Base-by-base conservation (phyloP, 176 grass and related monocot genomes). In the Panicum miliaceum region DNA sequence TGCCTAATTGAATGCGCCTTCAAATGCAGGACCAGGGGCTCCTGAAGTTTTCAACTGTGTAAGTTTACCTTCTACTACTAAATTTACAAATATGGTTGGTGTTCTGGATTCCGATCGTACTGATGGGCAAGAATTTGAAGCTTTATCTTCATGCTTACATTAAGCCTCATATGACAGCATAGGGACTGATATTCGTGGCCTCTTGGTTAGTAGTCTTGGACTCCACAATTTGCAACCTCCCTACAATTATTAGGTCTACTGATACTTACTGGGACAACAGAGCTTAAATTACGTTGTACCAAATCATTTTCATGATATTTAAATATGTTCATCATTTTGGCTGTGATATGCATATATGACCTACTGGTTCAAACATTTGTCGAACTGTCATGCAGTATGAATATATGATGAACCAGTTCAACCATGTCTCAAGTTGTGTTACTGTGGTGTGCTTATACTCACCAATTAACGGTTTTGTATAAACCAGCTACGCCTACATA, bases 1-100 rank as follows among this genome's bases (percentile, higher is more conserved):
- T 79, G 18, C 38, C 80, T 84, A 77, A 87, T 56, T 54, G 16
- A 69, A 2, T 87, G 53, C 59, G 65, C 27, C 34, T 25, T 81
- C 52, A 64, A 83, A 76, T 92, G 84, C 90, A 98, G 96, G 96
- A 52, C 96, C 96, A 84, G 96, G 91, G 74, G 96, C 96, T 77
- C 96, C 96, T 57, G 74, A 84, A 48, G 63, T 95, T 82, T 98
- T 98, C 91, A 95, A 98, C 67, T 98, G 96, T 35, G 96, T 95
- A 89, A 98, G 96, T 98, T 62, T 67, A 36, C 60, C 35, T 38
- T 85, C 79, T 84, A 47, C 20, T 88, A 45, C 15, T 84, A 66
- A 26, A 81, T 52, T 58, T 64, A 12, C 45, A 66, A 53, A 73
- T 78, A 35, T 53, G 23, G 23, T 47, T 12, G 1, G 25, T 48